Percentiles rank a stretch among this genome's conserved stretches.
Evolutionary conservation across 2,329 filamentous ascomycete species (phyloP).

Genomic region (Scolecobasidium constrictum): DNA sequence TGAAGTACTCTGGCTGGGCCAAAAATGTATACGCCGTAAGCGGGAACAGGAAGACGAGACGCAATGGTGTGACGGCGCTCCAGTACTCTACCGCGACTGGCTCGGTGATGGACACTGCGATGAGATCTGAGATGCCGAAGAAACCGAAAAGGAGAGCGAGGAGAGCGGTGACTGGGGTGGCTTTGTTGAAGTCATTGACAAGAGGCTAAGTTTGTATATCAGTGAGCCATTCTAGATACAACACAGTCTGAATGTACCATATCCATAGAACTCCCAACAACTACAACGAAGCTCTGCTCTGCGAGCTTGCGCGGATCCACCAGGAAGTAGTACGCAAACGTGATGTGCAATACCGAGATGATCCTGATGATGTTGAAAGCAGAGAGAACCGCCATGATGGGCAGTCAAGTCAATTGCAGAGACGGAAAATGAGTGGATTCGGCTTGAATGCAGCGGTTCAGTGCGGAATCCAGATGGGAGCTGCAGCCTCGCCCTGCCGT

Average conservation of each 20-base stretch:
- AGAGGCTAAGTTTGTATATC: slow-evolving; percentile 39
- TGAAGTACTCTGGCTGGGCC: slow-evolving; percentile 43
- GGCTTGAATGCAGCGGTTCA: too few relatives aligned
- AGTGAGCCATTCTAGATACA: slow-evolving; percentile 6
- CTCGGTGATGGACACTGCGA: slow-evolving; percentile 33
- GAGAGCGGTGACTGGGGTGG: slow-evolving; percentile 56
- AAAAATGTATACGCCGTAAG: slow-evolving; percentile 55
- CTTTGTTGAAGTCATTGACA: slow-evolving; percentile 55
- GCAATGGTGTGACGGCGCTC: slow-evolving; percentile 48
- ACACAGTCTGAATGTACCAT: slow-evolving; percentile 43
- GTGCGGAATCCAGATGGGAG: too few relatives aligned
- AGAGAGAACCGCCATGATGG: slow-evolving; percentile 68
- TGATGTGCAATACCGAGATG: slow-evolving; percentile 74
- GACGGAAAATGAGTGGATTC: too few relatives aligned
- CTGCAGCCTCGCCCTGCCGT: too few relatives aligned
- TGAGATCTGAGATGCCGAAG: slow-evolving; percentile 37
- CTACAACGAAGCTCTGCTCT: slow-evolving; percentile 68
- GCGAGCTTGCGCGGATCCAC: slow-evolving; percentile 60
- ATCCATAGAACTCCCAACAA: slow-evolving; percentile 74
- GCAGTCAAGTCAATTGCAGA: too few relatives aligned
- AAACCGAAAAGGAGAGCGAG: slow-evolving; percentile 61
- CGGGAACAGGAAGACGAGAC: slow-evolving; percentile 50
- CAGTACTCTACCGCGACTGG: slow-evolving; percentile 34
- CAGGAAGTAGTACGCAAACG: slow-evolving; percentile 74
- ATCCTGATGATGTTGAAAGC: slow-evolving; percentile 71